Evolutionary conservation across 306 rosid species (phyloP).

Genomic region (Trifolium pratense): DNA sequence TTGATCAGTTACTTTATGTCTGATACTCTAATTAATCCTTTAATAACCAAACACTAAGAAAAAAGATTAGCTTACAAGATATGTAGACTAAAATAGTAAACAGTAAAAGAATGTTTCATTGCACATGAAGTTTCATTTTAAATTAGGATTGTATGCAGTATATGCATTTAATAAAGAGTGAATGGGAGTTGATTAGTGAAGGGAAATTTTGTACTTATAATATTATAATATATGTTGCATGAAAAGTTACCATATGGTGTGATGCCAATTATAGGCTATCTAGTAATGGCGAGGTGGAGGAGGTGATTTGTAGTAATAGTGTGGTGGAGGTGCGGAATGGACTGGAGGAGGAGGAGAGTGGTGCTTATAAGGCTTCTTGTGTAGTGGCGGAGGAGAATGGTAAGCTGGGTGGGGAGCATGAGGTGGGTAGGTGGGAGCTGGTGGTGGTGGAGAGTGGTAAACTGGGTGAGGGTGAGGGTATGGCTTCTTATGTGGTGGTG

Average conservation of each 20-base stretch:
- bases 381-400: constrained; percentile 44
- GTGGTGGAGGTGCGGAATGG: constrained; percentile 62
- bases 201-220: not conserved
- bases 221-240: not conserved
- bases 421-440: constrained; percentile 12
- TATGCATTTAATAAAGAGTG: not conserved
- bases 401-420: constrained; percentile 37
- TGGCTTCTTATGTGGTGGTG: constrained; percentile 25
- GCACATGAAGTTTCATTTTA: not conserved
- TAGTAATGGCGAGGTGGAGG: constrained; percentile 77
- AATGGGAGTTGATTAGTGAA: not conserved
- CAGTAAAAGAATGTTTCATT: constrained; percentile 20
- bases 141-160: not conserved
- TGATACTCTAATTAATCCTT: not conserved
- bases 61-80: not conserved
- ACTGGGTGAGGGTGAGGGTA: constrained; percentile 15
- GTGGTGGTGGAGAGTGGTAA: constrained; percentile 29
- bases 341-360: constrained; percentile 50
- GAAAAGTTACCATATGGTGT: constrained; percentile 39
- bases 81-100: not conserved
- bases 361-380: not conserved
- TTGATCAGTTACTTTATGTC: constrained; percentile 12
- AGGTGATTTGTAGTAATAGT: constrained; percentile 55
- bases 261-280: constrained; percentile 31
- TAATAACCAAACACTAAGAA: constrained; percentile 12